Evolutionary conservation across 1,284 basidiomycete genomes (phyloP).

Genomic region (Rhodotorula sp.): DNA sequence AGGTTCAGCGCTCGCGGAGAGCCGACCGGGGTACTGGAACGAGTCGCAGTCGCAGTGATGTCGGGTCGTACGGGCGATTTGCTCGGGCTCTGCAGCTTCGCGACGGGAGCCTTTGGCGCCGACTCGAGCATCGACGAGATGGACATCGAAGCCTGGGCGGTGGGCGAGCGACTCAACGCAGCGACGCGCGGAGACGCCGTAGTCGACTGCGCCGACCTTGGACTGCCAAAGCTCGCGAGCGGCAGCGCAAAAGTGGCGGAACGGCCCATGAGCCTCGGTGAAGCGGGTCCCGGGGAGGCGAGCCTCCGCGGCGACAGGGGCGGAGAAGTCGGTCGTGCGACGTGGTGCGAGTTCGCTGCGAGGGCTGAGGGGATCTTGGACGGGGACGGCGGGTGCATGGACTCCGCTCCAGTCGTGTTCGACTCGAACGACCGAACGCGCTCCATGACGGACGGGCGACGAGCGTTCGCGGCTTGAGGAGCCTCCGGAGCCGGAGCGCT

Average conservation of each 20-base stretch:
- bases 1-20: conserved; percentile 11
- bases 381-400: conserved; percentile 26
- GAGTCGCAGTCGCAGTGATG: neutral
- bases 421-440: conserved; percentile 36
- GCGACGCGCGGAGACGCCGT: neutral
- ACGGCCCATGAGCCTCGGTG: conserved; percentile 19
- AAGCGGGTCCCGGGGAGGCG: conserved; percentile 18
- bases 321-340: conserved; percentile 5
- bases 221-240: conserved; percentile 21
- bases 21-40: conserved; percentile 19
- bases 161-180: conserved; percentile 3
- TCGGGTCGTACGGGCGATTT: conserved; percentile 5
- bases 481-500: neutral
- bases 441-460: conserved; percentile 39
- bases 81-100: neutral
- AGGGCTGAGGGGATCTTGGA: conserved; percentile 29
- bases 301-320: conserved; percentile 16
- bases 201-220: neutral
- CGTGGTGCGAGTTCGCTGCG: neutral
- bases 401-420: conserved; percentile 10
- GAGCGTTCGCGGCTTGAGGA: conserved; percentile 1
- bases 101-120: neutral
- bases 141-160: neutral
- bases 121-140: neutral
- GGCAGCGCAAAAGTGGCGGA: conserved; percentile 23